These are phyloP conservation scores for Coffea humblotiana DNA, from an alignment of 305 asterid genomes.

Conservation along the genomic window DNA sequence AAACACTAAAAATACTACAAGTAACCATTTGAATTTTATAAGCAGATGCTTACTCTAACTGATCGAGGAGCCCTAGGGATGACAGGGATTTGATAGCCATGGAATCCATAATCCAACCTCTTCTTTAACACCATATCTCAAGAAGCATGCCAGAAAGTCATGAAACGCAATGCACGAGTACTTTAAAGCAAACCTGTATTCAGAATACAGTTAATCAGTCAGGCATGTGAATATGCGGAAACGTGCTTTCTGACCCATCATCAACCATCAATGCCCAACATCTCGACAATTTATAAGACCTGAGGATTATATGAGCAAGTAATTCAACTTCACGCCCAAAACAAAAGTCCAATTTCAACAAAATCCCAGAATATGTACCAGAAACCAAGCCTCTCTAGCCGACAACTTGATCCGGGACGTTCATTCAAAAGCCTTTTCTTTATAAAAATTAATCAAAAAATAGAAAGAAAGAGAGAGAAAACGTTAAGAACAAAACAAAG, in stretches of 20 bases:
- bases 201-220: not conserved
- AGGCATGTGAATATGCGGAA: not conserved
- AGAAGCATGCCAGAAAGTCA: slow-evolving; percentile 55
- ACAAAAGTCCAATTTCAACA: not conserved
- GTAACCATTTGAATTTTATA: slow-evolving; percentile 9
- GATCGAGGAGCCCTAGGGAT: slow-evolving; percentile 93
- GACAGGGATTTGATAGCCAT: slow-evolving; percentile 75
- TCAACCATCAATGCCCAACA: not conserved
- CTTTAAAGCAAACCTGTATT: slow-evolving; percentile 16
- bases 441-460: no score
- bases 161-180: slow-evolving; percentile 25
- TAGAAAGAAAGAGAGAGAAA: not conserved
- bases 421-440: not conserved
- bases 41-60: slow-evolving; percentile 55
- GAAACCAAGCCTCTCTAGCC: not conserved
- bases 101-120: slow-evolving; percentile 78
- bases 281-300: not conserved
- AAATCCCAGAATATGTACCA: not conserved
- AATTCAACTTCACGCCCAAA: not conserved
- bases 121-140: slow-evolving; percentile 74
- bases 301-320: no score
- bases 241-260: not conserved
- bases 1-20: slow-evolving; percentile 5
- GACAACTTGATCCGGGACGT: not conserved
- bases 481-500: not conserved